Percentiles rank a stretch among this genome's conserved stretches.
These are phyloP conservation scores for Diaporthe amygdali DNA, from an alignment of 2,329 filamentous ascomycete species.

Conservation along the genomic window DNA sequence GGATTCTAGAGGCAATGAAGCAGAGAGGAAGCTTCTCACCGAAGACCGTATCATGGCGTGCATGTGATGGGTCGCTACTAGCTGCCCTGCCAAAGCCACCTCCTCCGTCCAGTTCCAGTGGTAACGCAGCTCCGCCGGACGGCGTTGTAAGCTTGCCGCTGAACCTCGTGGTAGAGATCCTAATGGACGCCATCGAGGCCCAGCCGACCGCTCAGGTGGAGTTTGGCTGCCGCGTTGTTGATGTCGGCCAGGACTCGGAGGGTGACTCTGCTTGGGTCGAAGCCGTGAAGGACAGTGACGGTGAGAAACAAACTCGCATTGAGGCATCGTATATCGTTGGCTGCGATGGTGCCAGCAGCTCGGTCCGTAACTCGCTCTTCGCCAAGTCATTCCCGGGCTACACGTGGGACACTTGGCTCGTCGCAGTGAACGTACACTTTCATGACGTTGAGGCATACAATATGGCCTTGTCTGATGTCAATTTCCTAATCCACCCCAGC, in stretches of 20 bases:
- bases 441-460: constrained; percentile 55
- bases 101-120: neutral
- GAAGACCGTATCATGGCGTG: constrained; percentile 22
- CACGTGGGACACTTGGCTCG: constrained; percentile 50
- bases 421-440: constrained; percentile 56
- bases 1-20: constrained; percentile 20
- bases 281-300: constrained; percentile 23
- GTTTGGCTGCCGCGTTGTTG: constrained; percentile 40
- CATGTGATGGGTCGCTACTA: constrained; percentile 16
- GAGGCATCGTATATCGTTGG: constrained; percentile 47
- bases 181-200: constrained; percentile 38
- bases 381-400: constrained; percentile 48
- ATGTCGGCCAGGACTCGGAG: constrained; percentile 36
- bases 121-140: constrained; percentile 19
- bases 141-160: constrained; percentile 45
- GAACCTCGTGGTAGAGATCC: constrained; percentile 41
- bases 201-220: constrained; percentile 35
- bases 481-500: neutral
- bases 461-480: neutral
- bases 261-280: constrained; percentile 30
- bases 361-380: constrained; percentile 41
- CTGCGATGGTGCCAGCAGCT: constrained; percentile 44
- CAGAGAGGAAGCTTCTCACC: constrained; percentile 21
- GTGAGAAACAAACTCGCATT: constrained; percentile 2
- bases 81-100: constrained; percentile 11